Percentiles rank a stretch among this genome's conserved stretches.
These are phyloP conservation scores for Calonectria fujianensis DNA, from an alignment of 2,329 filamentous ascomycete genomes.

Conservation along the genomic window DNA sequence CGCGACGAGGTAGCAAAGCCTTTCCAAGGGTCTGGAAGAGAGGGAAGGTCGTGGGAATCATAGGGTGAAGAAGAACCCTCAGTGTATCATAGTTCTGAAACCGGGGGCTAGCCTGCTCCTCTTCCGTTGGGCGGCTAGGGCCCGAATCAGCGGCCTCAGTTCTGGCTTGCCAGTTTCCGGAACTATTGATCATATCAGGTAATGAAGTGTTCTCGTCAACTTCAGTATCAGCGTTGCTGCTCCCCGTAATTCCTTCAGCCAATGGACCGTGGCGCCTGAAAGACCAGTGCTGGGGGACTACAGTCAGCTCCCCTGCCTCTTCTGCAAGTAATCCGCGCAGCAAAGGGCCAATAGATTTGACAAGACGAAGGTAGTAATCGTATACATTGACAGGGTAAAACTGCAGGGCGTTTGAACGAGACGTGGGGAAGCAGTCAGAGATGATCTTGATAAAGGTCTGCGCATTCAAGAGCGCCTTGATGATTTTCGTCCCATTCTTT, in stretches of 20 bases:
- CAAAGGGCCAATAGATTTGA: slow-evolving; percentile 84
- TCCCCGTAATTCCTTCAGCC: slow-evolving; percentile 47
- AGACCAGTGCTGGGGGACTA: slow-evolving; percentile 82
- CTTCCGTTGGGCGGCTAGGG: slow-evolving; percentile 61
- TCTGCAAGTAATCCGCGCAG: slow-evolving; percentile 90
- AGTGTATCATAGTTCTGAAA: slow-evolving; percentile 86
- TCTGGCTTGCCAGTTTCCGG: slow-evolving; percentile 54
- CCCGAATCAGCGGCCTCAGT: slow-evolving; percentile 49
- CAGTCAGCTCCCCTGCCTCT: slow-evolving; percentile 83
- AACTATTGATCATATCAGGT: slow-evolving; percentile 57
- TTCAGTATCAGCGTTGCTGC: slow-evolving; percentile 50
- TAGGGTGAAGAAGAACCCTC: slow-evolving; percentile 84
- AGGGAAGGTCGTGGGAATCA: slow-evolving; percentile 86
- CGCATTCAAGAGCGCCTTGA: slow-evolving; percentile 85
- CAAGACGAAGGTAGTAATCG: slow-evolving; percentile 86
- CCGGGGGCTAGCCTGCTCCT: slow-evolving; percentile 66
- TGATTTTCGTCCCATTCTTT: slow-evolving; percentile 82
- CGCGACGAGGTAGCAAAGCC: slow-evolving; percentile 84
- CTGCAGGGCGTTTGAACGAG: slow-evolving; percentile 77
- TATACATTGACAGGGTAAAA: slow-evolving; percentile 88
- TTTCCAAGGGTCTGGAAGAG: slow-evolving; percentile 92
- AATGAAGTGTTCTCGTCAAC: slow-evolving; percentile 56
- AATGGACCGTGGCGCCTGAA: slow-evolving; percentile 57
- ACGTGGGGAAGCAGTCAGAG: slow-evolving; percentile 82
- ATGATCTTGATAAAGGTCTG: slow-evolving; percentile 86